phyloP scores from a whole-genome alignment of 805 yeast species.

The Kodamaea laetipori region DNA sequence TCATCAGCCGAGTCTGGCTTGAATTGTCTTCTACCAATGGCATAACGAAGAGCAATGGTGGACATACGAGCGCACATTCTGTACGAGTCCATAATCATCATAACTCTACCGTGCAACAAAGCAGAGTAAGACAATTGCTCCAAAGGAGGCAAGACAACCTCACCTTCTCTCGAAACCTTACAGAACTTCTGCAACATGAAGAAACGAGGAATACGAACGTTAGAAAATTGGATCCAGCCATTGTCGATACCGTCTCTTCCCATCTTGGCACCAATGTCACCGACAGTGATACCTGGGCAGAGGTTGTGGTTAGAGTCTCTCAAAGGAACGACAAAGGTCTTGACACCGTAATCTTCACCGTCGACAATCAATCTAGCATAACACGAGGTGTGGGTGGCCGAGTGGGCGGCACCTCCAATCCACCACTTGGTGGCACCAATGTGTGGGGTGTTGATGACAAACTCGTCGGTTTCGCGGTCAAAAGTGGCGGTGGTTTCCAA shows the following conservation, averaged over 20 bases:
- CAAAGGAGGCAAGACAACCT: conserved; percentile 75
- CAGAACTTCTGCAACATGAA: conserved; percentile 82
- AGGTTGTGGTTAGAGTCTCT: conserved; percentile 74
- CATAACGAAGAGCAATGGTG: conserved; percentile 86
- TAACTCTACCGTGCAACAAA: conserved; percentile 82
- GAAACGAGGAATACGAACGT: conserved; percentile 80
- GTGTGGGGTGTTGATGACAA: conserved; percentile 82
- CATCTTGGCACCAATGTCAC: conserved; percentile 95
- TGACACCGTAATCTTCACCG: conserved; percentile 88
- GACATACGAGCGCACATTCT: conserved; percentile 76
- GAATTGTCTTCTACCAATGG: conserved; percentile 88
- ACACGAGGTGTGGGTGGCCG: conserved; percentile 84
- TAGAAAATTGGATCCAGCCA: conserved; percentile 92
- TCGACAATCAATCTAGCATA: conserved; percentile 82
- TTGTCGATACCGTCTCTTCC: conserved; percentile 95
- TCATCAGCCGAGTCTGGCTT: conserved; percentile 38
- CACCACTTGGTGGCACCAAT: conserved; percentile 96
- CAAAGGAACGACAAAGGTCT: conserved; percentile 87
- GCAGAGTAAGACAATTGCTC: conserved; percentile 91
- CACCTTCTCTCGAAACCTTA: conserved; percentile 66
- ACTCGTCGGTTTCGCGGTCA: conserved; percentile 63
- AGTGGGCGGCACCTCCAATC: conserved; percentile 98
- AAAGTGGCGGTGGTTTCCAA: conserved; percentile 71
- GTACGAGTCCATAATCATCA: conserved; percentile 85
- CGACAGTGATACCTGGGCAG: conserved; percentile 78